Percentiles rank a stretch among this genome's conserved stretches.
phyloP scores from a whole-genome alignment of 495 filamentous ascomycete genomes.

The Penicillium lividum region DNA sequence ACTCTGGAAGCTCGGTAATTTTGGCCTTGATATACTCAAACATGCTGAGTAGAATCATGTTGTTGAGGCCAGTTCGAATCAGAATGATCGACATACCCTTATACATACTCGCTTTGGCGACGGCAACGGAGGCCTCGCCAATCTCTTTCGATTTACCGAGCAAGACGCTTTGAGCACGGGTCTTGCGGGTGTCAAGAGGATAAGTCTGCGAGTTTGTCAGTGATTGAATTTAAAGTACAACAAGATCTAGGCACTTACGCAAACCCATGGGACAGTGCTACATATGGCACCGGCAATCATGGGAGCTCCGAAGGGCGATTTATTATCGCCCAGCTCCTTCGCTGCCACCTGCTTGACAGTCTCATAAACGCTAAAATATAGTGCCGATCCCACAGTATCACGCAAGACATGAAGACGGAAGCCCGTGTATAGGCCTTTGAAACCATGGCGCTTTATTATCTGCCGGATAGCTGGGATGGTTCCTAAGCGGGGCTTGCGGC shows the following conservation, averaged over 20 bases:
- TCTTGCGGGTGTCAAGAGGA: conserved; percentile 51
- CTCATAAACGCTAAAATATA: conserved; percentile 93
- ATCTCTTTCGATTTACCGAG: conserved; percentile 48
- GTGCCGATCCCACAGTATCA: conserved; percentile 83
- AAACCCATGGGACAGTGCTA: conserved; percentile 50
- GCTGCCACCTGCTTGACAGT: conserved; percentile 82
- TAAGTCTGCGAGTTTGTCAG: conserved; percentile 41
- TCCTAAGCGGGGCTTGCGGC: conserved; percentile 72
- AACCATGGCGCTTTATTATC: conserved; percentile 76
- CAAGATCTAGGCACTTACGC: conserved; percentile 35
- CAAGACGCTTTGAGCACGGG: conserved; percentile 49
- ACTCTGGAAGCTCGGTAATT: conserved; percentile 37
- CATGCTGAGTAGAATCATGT: conserved; percentile 51
- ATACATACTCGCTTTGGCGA: conserved; percentile 52
- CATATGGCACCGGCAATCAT: conserved; percentile 50
- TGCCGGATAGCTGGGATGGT: conserved; percentile 77
- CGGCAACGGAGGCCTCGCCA: conserved; percentile 44
- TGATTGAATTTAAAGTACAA: neutral
- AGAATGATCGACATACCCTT: conserved; percentile 51
- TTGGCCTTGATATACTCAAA: conserved; percentile 47
- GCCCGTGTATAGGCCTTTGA: conserved; percentile 81
- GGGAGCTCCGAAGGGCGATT: conserved; percentile 42
- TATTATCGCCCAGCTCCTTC: conserved; percentile 47
- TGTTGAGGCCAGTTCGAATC: conserved; percentile 49
- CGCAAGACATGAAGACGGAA: conserved; percentile 79